A percentile compares a stretch with the other conserved stretches of the same genome.
Conservation (phyloP, 495 filamentous ascomycete species). For the Penicillium mononematosum region DNA sequence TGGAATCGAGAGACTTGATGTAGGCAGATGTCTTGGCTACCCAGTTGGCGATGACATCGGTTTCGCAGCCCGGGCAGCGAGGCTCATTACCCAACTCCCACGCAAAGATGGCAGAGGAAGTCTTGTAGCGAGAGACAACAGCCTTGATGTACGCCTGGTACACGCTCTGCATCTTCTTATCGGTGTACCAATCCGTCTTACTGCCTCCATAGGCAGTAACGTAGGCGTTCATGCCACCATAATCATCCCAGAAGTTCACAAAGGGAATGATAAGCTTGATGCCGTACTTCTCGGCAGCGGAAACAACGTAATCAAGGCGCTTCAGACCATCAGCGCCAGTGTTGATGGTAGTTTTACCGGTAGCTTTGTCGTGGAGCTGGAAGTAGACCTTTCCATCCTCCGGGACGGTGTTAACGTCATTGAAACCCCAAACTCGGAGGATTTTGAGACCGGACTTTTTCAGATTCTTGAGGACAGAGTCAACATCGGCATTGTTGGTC, state of each 20-base stretch:
- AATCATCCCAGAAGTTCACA: background rate
- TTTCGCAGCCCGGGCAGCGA: background rate
- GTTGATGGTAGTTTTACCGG: background rate
- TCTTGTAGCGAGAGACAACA: background rate
- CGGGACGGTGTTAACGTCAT: background rate
- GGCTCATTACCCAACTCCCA: background rate
- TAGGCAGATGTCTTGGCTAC: background rate
- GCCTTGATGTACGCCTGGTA: background rate
- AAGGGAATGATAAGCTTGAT: background rate
- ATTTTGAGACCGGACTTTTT: background rate
- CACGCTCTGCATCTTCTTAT: background rate
- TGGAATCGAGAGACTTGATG: background rate
- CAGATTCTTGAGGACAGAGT: background rate
- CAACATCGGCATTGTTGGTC: background rate
- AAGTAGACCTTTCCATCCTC: background rate
- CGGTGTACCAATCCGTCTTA: background rate
- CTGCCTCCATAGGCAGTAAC: background rate
- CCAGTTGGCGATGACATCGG: background rate
- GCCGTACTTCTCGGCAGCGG: background rate
- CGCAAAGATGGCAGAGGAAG: background rate
- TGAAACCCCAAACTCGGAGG: background rate
- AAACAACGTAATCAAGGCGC: background rate
- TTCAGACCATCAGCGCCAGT: background rate
- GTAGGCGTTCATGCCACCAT: background rate
- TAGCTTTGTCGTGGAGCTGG: background rate